Evolutionary conservation across 805 yeast genomes (phyloP).

Genomic region (Wickerhamiella azymoides): DNA sequence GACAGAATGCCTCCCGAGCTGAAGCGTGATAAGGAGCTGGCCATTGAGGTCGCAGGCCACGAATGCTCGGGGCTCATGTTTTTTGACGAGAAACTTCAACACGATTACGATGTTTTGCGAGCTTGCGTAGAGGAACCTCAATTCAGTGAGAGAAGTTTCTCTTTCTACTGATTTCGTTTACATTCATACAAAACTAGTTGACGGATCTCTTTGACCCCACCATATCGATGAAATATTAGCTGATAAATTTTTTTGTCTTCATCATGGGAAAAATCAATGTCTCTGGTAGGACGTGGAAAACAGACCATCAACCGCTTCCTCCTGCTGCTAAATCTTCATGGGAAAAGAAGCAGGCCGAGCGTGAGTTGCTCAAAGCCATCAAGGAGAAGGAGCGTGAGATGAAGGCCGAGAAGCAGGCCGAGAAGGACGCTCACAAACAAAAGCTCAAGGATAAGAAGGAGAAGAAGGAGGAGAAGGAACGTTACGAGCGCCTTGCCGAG

Average conservation of each 20-base stretch:
- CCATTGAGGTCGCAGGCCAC: too few relatives aligned
- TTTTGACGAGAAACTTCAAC: too few relatives aligned
- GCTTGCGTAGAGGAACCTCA: too few relatives aligned
- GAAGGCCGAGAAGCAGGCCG: constrained; percentile 63
- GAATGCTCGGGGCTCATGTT: too few relatives aligned
- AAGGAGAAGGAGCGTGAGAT: constrained; percentile 58
- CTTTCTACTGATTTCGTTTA: neutral
- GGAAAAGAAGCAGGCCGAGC: constrained; percentile 52
- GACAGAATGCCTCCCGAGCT: too few relatives aligned
- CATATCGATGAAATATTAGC: neutral
- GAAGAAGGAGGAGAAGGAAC: constrained; percentile 74
- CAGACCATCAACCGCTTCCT: constrained; percentile 21
- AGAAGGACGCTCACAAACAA: constrained; percentile 32
- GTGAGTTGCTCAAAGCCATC: constrained; percentile 48
- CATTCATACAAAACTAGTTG: too few relatives aligned
- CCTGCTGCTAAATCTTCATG: constrained; percentile 38
- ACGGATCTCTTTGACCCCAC: too few relatives aligned
- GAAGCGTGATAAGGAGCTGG: too few relatives aligned
- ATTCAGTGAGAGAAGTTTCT: neutral
- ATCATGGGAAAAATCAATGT: constrained; percentile 17
- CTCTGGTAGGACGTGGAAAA: constrained; percentile 29
- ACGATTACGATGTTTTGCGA: too few relatives aligned
- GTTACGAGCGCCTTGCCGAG: constrained; percentile 67
- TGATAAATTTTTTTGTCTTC: neutral
- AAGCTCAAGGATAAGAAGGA: constrained; percentile 53